Percentiles rank a stretch among this genome's conserved stretches.
phyloP scores from a whole-genome alignment of 352 stramenopile genomes.

The Phytophthora cactorum region DNA sequence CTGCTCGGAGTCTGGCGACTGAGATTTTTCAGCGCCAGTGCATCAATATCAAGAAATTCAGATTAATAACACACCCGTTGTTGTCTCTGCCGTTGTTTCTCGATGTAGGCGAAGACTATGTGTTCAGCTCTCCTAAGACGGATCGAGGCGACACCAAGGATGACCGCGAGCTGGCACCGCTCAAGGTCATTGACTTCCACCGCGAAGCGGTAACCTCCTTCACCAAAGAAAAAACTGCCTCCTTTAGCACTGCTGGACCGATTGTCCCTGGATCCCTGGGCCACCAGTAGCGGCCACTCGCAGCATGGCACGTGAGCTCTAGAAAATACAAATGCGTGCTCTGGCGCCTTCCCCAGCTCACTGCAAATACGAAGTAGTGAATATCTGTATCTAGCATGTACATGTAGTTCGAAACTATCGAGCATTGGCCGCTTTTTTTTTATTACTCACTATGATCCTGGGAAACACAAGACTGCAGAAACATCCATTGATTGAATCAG shows the following conservation, averaged over 20 bases:
- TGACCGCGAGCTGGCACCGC: slow-evolving; percentile 21
- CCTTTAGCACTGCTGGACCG: slow-evolving; percentile 24
- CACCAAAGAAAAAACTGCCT: slow-evolving; percentile 23
- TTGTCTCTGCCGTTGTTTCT: slow-evolving; percentile 20
- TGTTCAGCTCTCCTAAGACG: slow-evolving; percentile 39
- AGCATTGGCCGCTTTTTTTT: too few relatives aligned
- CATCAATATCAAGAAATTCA: slow-evolving; percentile 37
- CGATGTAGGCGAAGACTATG: slow-evolving; percentile 42
- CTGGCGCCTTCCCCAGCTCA: too few relatives aligned
- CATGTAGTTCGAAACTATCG: too few relatives aligned
- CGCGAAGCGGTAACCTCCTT: slow-evolving; percentile 27
- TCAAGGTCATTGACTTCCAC: slow-evolving; percentile 28
- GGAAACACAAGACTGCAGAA: too few relatives aligned
- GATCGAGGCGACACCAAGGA: slow-evolving; percentile 24
- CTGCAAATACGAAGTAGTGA: too few relatives aligned
- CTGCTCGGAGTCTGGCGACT: slow-evolving; percentile 23
- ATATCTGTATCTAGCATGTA: too few relatives aligned
- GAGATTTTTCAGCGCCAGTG: slow-evolving; percentile 8
- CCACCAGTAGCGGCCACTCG: slow-evolving; percentile 5
- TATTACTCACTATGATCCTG: too few relatives aligned
- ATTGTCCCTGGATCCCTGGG: slow-evolving; percentile 12
- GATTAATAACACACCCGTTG: slow-evolving; percentile 29
- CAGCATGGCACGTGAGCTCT: slow-evolving; percentile 6
- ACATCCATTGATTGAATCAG: too few relatives aligned
- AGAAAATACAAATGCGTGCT: neutral